Conservation (phyloP, 208 protist genomes). For the Crithidia acanthocephali region DNA sequence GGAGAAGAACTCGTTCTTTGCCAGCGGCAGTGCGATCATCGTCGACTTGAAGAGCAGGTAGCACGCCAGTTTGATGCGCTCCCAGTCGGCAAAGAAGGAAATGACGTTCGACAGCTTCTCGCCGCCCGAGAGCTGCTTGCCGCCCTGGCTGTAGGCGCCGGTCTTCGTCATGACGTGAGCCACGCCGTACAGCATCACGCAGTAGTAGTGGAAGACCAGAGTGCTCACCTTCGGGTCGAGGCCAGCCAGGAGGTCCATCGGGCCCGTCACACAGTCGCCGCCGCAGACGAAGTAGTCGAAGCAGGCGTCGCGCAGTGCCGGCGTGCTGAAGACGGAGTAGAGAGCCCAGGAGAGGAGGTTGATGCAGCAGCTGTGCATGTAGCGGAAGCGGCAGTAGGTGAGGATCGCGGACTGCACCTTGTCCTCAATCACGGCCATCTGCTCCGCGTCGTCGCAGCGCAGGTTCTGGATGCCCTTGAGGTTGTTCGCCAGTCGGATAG, state of each 20-base stretch:
- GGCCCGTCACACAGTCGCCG: constrained; percentile 84
- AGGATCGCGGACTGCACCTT: constrained; percentile 62
- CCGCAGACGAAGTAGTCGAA: constrained; percentile 92
- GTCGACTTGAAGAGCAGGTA: constrained; percentile 70
- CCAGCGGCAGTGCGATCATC: constrained; percentile 57
- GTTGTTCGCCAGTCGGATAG: constrained; percentile 61
- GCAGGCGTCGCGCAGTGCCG: constrained; percentile 79
- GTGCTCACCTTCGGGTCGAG: constrained; percentile 62
- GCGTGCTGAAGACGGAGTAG: constrained; percentile 84
- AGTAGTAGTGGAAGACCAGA: constrained; percentile 89
- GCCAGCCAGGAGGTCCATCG: constrained; percentile 87
- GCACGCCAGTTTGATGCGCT: constrained; percentile 55
- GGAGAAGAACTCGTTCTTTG: constrained; percentile 83
- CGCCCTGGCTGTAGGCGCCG: constrained; percentile 37
- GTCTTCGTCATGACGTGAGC: constrained; percentile 56
- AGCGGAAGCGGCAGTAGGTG: constrained; percentile 57
- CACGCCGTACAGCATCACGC: constrained; percentile 75
- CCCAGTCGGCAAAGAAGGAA: constrained; percentile 62
- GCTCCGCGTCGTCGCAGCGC: constrained; percentile 36
- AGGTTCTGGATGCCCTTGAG: constrained; percentile 61
- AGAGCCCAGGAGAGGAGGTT: constrained; percentile 94
- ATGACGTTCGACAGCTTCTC: constrained; percentile 56
- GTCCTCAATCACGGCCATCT: constrained; percentile 68
- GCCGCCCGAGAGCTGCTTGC: constrained; percentile 17
- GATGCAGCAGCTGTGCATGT: constrained; percentile 84